Conservation (phyloP, 2,329 filamentous ascomycete genomes). For the Clarireedia hainanense region DNA sequence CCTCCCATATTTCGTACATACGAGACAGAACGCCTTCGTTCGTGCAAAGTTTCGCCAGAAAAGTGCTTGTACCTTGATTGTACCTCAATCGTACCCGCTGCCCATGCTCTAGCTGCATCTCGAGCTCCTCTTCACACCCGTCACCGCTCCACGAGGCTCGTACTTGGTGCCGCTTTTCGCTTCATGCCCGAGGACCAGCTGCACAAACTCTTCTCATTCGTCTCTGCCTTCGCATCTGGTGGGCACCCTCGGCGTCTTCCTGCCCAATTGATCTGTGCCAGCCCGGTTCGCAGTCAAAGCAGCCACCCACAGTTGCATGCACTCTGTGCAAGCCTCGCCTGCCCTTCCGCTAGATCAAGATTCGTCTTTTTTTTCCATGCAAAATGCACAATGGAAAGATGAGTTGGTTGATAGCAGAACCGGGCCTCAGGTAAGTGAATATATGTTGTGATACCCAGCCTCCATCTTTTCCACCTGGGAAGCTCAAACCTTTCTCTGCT, state of each 20-base stretch:
- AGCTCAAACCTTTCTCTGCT: background rate
- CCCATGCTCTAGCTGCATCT: background rate
- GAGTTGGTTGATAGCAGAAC: background rate
- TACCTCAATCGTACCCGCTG: too few species aligned
- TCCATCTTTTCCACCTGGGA: conserved; percentile 1
- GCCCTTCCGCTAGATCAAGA: background rate
- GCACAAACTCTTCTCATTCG: background rate
- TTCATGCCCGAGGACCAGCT: background rate
- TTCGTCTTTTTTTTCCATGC: background rate
- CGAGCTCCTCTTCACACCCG: background rate
- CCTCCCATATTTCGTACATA: too few species aligned
- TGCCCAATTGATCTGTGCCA: conserved; percentile 7
- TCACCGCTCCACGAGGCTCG: background rate
- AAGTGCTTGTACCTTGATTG: too few species aligned
- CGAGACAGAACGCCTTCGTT: too few species aligned
- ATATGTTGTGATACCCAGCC: conserved; percentile 9
- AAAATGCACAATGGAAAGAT: background rate
- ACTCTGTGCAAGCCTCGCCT: background rate
- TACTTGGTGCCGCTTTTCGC: background rate
- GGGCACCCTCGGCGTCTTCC: background rate
- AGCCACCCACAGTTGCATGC: conserved; percentile 1
- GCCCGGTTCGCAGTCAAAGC: conserved; percentile 3
- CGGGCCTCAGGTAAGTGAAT: conserved; percentile 2
- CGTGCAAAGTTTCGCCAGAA: too few species aligned
- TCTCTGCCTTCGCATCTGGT: background rate